Evolutionary conservation across 2,329 filamentous ascomycete species (phyloP).

Genomic region (Coleophoma crateriformis): DNA sequence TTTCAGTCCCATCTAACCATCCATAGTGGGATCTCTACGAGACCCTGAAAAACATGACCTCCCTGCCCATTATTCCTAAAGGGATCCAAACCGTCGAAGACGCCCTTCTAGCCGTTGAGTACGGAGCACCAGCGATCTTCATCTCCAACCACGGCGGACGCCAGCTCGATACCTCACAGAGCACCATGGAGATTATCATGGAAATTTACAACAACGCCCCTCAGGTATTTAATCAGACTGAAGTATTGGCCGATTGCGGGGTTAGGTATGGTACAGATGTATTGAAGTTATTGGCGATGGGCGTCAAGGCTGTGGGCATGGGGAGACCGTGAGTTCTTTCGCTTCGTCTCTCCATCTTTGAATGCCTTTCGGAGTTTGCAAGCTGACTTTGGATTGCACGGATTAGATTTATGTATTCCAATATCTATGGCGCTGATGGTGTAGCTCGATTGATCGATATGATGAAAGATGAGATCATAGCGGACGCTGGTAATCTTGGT

Average conservation of each 20-base stretch:
- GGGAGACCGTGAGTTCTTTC: conserved; percentile 31
- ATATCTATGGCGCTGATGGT: conserved; percentile 1
- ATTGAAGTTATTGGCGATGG: conserved; percentile 53
- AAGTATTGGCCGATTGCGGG: conserved; percentile 56
- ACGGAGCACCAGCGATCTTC: conserved; percentile 32
- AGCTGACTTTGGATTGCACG: no score
- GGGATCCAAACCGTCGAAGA: conserved; percentile 27
- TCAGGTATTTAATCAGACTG: conserved; percentile 11
- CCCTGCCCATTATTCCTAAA: conserved; percentile 32
- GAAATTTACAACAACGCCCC: conserved; percentile 37
- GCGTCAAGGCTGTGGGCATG: conserved; percentile 55
- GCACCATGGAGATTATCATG: conserved; percentile 50
- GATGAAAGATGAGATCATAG: conserved; percentile 2
- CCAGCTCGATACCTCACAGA: conserved; percentile 46
- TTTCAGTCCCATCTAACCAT: background rate
- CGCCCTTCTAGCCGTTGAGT: conserved; percentile 29
- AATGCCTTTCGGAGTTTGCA: no score
- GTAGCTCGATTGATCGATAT: background rate
- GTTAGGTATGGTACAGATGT: conserved; percentile 51
- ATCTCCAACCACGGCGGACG: conserved; percentile 38
- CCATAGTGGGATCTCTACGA: conserved; percentile 29
- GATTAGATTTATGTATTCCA: background rate
- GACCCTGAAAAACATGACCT: conserved; percentile 26
- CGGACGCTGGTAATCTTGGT: background rate
- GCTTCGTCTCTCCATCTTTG: no score